A percentile compares a stretch with the other conserved stretches of the same genome.
Conservation (phyloP, 2,329 filamentous ascomycete species). For the Calonectria ilicicola region DNA sequence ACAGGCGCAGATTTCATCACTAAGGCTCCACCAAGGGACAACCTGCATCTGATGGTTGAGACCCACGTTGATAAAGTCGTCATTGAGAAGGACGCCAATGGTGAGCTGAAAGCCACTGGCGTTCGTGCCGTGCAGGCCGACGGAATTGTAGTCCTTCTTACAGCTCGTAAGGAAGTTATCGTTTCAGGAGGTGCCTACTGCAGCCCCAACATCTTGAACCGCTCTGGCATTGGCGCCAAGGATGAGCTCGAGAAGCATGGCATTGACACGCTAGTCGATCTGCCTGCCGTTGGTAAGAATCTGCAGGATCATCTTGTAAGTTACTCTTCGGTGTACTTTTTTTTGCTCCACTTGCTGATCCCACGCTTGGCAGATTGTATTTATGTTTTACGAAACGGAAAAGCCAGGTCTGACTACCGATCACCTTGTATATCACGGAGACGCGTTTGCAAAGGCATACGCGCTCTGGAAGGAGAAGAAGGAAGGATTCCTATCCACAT, state of each 20-base stretch:
- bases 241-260: slow-evolving; percentile 54
- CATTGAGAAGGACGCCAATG: slow-evolving; percentile 50
- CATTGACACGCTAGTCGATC: slow-evolving; percentile 56
- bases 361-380: slow-evolving; percentile 55
- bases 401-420: slow-evolving; percentile 66
- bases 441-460: slow-evolving; percentile 63
- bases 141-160: slow-evolving; percentile 54
- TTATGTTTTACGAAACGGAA: slow-evolving; percentile 71
- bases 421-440: slow-evolving; percentile 63
- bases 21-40: slow-evolving; percentile 51
- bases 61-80: slow-evolving; percentile 65
- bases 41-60: slow-evolving; percentile 61
- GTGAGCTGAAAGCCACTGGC: slow-evolving; percentile 57
- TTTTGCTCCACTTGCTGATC: background rate
- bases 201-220: slow-evolving; percentile 63
- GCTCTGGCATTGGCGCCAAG: slow-evolving; percentile 63
- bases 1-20: slow-evolving; percentile 66
- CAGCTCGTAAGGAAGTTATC: slow-evolving; percentile 53
- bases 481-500: slow-evolving; percentile 68
- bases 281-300: slow-evolving; percentile 63
- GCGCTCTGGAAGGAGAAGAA: slow-evolving; percentile 69
- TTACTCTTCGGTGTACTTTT: background rate
- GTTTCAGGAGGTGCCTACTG: slow-evolving; percentile 62
- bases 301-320: slow-evolving; percentile 57
- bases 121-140: slow-evolving; percentile 55